Percentiles rank a stretch among this genome's conserved stretches.
Conservation (phyloP, 1,139 yeast genomes). For the Sugiyamaella grinbergsii region DNA sequence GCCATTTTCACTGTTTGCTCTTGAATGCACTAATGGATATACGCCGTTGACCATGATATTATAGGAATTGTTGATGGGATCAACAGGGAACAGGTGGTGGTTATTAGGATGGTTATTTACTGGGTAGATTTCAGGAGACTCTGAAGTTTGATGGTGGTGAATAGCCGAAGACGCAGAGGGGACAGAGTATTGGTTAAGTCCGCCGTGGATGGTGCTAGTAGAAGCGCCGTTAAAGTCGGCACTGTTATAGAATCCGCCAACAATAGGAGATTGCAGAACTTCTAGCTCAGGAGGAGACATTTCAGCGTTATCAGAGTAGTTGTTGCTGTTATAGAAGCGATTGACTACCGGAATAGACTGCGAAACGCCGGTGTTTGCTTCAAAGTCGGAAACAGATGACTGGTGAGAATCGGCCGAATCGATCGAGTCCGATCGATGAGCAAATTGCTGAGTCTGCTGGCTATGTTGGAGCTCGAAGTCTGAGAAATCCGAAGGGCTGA, state of each 20-base stretch:
- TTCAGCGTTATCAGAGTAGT: conserved; percentile 14
- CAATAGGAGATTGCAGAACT: conserved; percentile 17
- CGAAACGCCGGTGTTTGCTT: too few species aligned
- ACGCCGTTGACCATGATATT: conserved; percentile 27
- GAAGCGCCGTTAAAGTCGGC: conserved; percentile 12
- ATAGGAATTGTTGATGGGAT: conserved; percentile 14
- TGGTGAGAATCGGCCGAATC: conserved; percentile 8
- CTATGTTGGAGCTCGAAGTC: conserved; percentile 5
- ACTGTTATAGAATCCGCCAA: conserved; percentile 17
- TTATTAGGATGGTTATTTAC: conserved; percentile 3
- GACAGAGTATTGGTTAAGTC: conserved; percentile 2
- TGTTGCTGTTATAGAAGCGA: conserved; percentile 1
- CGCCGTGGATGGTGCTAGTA: conserved; percentile 4
- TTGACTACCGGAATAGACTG: neutral
- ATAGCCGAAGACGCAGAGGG: neutral
- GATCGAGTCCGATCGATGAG: conserved; percentile 13
- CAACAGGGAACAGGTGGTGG: conserved; percentile 8
- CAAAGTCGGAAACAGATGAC: conserved; percentile 9
- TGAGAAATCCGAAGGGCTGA: conserved; percentile 10
- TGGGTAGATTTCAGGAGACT: conserved; percentile 16
- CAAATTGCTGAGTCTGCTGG: conserved; percentile 3
- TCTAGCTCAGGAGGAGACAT: conserved; percentile 27
- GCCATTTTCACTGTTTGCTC: conserved; percentile 31
- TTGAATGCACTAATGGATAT: conserved; percentile 33
- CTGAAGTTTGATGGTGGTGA: conserved; percentile 7